Percentiles rank a stretch among this genome's conserved stretches.
phyloP scores from a whole-genome alignment of 345 rosid genomes.

The Clausena lansium region DNA sequence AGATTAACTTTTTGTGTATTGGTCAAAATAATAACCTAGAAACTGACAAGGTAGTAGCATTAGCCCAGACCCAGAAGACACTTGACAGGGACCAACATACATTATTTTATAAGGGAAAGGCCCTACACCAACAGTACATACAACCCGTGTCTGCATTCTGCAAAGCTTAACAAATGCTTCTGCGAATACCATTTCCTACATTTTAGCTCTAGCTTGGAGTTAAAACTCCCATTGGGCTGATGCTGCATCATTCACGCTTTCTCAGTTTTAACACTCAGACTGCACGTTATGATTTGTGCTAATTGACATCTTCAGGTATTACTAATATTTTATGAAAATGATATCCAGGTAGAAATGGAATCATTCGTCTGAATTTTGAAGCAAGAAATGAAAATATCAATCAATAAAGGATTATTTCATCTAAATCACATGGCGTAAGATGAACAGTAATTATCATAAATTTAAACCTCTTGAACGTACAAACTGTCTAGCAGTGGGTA shows the following conservation, averaged over 20 bases:
- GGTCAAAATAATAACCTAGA: not conserved
- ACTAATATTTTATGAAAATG: not conserved
- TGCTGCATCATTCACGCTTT: too few species aligned
- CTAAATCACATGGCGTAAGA: too few species aligned
- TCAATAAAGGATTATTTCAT: too few species aligned
- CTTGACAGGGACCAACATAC: not conserved
- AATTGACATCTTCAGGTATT: not conserved
- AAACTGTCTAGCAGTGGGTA: too few species aligned
- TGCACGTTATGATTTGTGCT: not conserved
- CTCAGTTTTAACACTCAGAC: not conserved
- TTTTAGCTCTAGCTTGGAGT: too few species aligned
- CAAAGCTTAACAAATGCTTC: too few species aligned
- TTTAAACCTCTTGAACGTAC: too few species aligned
- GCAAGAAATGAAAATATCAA: too few species aligned
- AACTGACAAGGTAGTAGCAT: not conserved
- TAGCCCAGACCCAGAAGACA: not conserved
- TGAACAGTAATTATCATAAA: too few species aligned
- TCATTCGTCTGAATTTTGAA: too few species aligned
- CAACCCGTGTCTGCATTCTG: not conserved
- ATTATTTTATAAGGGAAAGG: not conserved
- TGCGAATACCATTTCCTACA: too few species aligned
- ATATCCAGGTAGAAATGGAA: not conserved
- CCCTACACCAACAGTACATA: not conserved
- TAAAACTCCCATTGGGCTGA: too few species aligned
- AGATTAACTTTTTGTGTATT: not conserved